These are phyloP conservation scores for Epichloe scottii DNA, from an alignment of 2,329 filamentous ascomycete species.

Conservation along the genomic window DNA sequence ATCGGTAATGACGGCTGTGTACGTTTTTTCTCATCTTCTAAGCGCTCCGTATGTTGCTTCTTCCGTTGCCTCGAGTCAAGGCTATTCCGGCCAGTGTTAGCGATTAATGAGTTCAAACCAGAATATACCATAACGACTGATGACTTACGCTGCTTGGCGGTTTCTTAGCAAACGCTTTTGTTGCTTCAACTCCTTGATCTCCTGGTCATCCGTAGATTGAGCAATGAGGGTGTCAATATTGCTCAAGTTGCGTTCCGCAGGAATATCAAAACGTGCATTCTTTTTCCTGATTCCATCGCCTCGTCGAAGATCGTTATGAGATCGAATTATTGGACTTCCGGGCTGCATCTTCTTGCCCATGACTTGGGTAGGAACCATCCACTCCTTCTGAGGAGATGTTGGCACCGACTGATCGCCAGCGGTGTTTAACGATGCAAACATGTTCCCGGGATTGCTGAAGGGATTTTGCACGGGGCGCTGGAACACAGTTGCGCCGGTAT, in stretches of 20 bases:
- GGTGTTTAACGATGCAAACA: constrained; percentile 39
- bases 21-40: constrained; percentile 96
- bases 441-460: constrained; percentile 39
- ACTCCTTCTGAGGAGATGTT: constrained; percentile 46
- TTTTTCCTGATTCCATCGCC: constrained; percentile 95
- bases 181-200: constrained; percentile 97
- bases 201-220: constrained; percentile 76
- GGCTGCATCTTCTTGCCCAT: constrained; percentile 50
- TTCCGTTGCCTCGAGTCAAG: constrained; percentile 95
- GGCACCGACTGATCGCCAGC: constrained; percentile 37
- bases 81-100: constrained; percentile 30
- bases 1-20: constrained; percentile 59
- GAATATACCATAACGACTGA: background rate
- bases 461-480: constrained; percentile 41
- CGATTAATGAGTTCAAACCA: background rate
- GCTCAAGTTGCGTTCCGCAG: constrained; percentile 78
- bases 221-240: constrained; percentile 92
- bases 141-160: constrained; percentile 81
- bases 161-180: constrained; percentile 93
- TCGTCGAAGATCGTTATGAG: constrained; percentile 63
- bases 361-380: constrained; percentile 36
- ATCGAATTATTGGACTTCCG: constrained; percentile 57
- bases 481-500: constrained; percentile 40
- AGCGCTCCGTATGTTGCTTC: constrained; percentile 93
- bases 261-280: constrained; percentile 96